These are phyloP conservation scores for Wickerhamomyces canadensis DNA, from an alignment of 805 yeast genomes.

Conservation along the genomic window DNA sequence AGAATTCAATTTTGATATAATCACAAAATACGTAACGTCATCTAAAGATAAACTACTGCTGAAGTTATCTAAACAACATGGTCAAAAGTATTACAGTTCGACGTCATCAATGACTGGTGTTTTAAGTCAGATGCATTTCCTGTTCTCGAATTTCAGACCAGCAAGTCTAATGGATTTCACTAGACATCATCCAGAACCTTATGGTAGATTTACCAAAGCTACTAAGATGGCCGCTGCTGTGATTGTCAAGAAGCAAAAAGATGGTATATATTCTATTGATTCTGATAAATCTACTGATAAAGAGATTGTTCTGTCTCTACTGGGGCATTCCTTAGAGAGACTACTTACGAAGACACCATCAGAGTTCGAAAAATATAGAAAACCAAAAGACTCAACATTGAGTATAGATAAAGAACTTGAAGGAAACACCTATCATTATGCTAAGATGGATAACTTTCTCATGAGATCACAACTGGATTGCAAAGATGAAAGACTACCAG, in stretches of 20 bases:
- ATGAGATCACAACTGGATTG: conserved; percentile 93
- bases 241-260: conserved; percentile 39
- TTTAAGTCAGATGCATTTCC: conserved; percentile 66
- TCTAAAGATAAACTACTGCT: conserved; percentile 55
- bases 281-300: conserved; percentile 61
- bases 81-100: conserved; percentile 55
- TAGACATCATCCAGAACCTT: conserved; percentile 34
- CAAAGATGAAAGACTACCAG: conserved; percentile 68
- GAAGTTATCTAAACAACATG: conserved; percentile 35
- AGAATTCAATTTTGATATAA: conserved; percentile 57
- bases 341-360: conserved; percentile 56
- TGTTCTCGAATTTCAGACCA: conserved; percentile 57
- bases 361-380: conserved; percentile 38
- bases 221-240: conserved; percentile 50
- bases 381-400: conserved; percentile 11
- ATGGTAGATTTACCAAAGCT: conserved; percentile 35
- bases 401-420: conserved; percentile 13
- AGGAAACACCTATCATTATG: conserved; percentile 59
- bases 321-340: conserved; percentile 79
- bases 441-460: conserved; percentile 59
- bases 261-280: conserved; percentile 57
- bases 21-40: conserved; percentile 58
- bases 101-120: conserved; percentile 84
- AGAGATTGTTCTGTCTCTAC: conserved; percentile 60
- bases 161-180: conserved; percentile 43